Percentiles rank a stretch among this genome's conserved stretches.
phyloP scores from a whole-genome alignment of 768 basidiomycete species.

The Mrakia hoshinonis region DNA sequence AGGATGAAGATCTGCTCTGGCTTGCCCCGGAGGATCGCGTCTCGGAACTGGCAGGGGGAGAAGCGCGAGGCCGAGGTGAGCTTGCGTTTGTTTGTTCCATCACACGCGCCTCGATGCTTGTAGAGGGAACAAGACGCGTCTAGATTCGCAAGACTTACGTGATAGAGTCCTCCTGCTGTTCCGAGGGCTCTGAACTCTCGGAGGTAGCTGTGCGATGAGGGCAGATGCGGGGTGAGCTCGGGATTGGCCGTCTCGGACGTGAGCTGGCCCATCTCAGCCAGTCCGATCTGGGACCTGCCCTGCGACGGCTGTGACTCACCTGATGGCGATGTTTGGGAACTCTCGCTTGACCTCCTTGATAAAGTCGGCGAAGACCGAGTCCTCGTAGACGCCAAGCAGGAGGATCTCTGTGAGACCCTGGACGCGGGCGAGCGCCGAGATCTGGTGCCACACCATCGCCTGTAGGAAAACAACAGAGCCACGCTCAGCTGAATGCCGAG shows the following conservation, averaged over 20 bases:
- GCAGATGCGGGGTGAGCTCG: not conserved
- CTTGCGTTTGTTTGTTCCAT: not conserved
- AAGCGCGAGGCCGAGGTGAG: not conserved
- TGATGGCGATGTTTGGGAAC: slow-evolving; percentile 44
- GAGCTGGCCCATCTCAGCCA: not conserved
- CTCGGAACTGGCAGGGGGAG: slow-evolving; percentile 36
- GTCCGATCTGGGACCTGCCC: not conserved
- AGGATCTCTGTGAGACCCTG: slow-evolving; percentile 25
- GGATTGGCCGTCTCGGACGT: not conserved
- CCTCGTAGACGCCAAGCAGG: slow-evolving; percentile 37
- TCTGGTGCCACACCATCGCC: slow-evolving; percentile 45
- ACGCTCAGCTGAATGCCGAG: not conserved
- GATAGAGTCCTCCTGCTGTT: slow-evolving; percentile 43
- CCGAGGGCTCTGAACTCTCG: slow-evolving; percentile 45
- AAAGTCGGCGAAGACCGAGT: slow-evolving; percentile 42
- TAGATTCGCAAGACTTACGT: slow-evolving; percentile 34
- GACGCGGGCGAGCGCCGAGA: slow-evolving; percentile 41
- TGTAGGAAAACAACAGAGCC: slow-evolving; percentile 15
- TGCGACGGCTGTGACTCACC: slow-evolving; percentile 23
- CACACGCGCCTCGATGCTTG: not conserved
- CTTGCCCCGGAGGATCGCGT: slow-evolving; percentile 41
- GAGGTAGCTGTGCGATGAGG: slow-evolving; percentile 38
- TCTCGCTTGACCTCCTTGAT: slow-evolving; percentile 43
- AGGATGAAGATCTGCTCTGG: slow-evolving; percentile 45
- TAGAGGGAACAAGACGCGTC: not conserved